Base-by-base conservation (phyloP, 495 filamentous ascomycete species). In the Xylaria longipes region DNA sequence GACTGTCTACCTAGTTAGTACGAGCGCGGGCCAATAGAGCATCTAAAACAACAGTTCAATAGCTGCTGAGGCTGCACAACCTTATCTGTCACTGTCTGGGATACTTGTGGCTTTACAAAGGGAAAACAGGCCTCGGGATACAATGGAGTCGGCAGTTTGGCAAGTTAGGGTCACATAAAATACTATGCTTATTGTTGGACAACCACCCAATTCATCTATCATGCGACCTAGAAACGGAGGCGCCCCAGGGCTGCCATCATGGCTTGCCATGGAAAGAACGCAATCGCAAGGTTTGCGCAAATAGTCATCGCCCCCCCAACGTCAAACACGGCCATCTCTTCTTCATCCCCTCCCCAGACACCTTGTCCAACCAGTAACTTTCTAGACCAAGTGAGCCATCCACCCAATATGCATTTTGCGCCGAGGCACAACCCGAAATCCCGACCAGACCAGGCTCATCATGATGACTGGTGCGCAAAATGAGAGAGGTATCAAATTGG, bases 391-490 rank as follows among this genome's bases (percentile, higher is more conserved):
- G 66, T 50, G 62, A 66, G 31, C 46, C 69, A 5, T 43, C 48
- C 46, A 60, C 31, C 35, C 69, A 58, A 58, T 29, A 46, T 65
- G 48, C 62, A 58, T 71, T 46, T 46, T 48, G 60, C 37, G 15
- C 69, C 20, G 48, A 56, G 39, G 58, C 22, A 70, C 20, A 66
- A 71, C 43, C 65, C 65, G 35, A 48, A 73, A 77, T 75, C 72
- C 77, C 75, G 70, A 66, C 74, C 76, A 62, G 70, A 66, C 74
- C 76, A 62, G 67, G 74, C 74, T 78, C 74, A 73, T 74, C 76
- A 76, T 76, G 68, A 71, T 43, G 65, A 73, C 63, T 39, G 56
- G 52, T 71, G 68, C 39, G 58, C 66, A 63, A 72, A 75, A 73
- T 68, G 73, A 75, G 76, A 72, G 60, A 73, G 72, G 74, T 70